Evolutionary conservation across 495 filamentous ascomycete species (phyloP).

Genomic region (Tuber umbilicatum): DNA sequence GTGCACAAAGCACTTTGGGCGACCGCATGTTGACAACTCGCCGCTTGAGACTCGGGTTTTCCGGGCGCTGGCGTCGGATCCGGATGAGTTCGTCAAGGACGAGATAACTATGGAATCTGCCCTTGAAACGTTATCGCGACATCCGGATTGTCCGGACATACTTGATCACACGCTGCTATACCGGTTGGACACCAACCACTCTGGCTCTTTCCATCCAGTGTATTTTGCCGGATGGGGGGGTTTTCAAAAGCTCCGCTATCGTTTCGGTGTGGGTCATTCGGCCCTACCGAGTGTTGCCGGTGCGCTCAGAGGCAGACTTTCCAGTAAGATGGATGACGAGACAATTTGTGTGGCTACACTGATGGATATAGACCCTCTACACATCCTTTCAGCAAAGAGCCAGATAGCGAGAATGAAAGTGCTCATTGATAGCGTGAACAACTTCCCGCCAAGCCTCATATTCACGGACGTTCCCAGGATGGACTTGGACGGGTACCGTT

Average conservation of each 20-base stretch:
- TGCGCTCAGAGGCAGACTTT: conserved; percentile 10
- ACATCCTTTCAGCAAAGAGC: neutral
- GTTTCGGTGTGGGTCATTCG: neutral
- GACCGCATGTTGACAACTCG: neutral
- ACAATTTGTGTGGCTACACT: conserved; percentile 19
- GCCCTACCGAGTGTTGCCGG: conserved; percentile 3
- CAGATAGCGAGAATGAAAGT: neutral
- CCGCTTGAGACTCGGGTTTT: neutral
- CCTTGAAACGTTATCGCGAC: neutral
- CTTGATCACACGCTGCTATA: conserved; percentile 5
- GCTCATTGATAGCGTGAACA: neutral
- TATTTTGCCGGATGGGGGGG: neutral
- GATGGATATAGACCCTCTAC: conserved; percentile 7
- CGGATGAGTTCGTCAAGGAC: conserved; percentile 1
- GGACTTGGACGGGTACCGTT: neutral
- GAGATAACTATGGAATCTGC: neutral
- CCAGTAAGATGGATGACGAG: conserved; percentile 22
- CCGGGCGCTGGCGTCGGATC: conserved; percentile 8
- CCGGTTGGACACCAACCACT: conserved; percentile 2
- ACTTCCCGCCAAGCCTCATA: neutral
- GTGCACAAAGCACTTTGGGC: neutral
- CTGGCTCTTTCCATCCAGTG: neutral
- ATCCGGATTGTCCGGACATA: conserved; percentile 10
- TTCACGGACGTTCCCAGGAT: neutral
- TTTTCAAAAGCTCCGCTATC: conserved; percentile 6